Evolutionary conservation across 2,329 filamentous ascomycete genomes (phyloP).

Genomic region (Fusarium duplospermum): DNA sequence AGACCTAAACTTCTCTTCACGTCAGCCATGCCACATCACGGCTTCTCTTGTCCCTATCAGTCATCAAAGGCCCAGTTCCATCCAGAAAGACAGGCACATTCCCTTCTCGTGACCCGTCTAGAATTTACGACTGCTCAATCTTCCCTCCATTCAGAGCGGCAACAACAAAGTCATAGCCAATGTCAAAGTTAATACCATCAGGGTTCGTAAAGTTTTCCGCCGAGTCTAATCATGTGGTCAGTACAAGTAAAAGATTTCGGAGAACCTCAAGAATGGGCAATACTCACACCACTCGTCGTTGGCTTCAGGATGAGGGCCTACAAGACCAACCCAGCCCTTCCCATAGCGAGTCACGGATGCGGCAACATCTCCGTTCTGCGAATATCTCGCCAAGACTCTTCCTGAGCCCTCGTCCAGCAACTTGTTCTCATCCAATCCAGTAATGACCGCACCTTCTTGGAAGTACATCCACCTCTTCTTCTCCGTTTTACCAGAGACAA

Average conservation of each 20-base stretch:
- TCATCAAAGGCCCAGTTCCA: neutral
- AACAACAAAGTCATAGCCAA: constrained; percentile 38
- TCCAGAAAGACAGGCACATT: too few species aligned
- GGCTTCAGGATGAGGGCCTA: constrained; percentile 44
- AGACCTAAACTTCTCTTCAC: neutral
- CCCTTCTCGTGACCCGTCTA: neutral
- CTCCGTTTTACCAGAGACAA: constrained; percentile 28
- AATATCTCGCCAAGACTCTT: constrained; percentile 37
- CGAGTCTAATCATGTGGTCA: neutral
- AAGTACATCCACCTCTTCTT: constrained; percentile 41
- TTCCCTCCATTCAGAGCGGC: constrained; percentile 13
- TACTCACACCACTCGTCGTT: constrained; percentile 41
- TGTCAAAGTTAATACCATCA: constrained; percentile 36
- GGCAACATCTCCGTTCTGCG: constrained; percentile 37
- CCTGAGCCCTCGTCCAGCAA: neutral
- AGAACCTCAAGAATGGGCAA: neutral
- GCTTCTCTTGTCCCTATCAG: neutral
- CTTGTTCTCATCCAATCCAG: constrained; percentile 19
- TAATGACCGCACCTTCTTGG: constrained; percentile 41
- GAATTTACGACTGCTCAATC: neutral
- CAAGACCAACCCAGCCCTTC: constrained; percentile 40
- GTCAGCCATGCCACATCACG: neutral
- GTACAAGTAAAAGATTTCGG: neutral
- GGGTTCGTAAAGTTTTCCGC: constrained; percentile 28
- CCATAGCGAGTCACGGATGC: constrained; percentile 38